Evolutionary conservation across 352 stramenopile species (phyloP).

Genomic region (Globisporangium alternatum): DNA sequence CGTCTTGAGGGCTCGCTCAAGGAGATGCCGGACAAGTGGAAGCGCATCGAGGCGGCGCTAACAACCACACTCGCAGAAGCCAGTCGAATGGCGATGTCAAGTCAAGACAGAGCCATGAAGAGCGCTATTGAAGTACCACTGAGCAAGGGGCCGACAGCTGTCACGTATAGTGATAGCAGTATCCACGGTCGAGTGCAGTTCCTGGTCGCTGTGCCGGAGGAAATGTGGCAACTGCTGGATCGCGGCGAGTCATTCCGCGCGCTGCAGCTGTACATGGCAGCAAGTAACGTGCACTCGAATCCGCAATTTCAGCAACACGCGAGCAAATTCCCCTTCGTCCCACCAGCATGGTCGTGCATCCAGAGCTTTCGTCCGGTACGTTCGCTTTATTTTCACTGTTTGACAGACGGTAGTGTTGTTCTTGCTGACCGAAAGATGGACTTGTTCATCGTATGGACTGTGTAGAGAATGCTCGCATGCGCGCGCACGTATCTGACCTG

Average conservation of each 20-base stretch:
- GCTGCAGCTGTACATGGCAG: constrained; percentile 43
- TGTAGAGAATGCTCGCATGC: constrained; percentile 44
- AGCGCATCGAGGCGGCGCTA: constrained; percentile 50
- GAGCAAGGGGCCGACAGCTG: neutral
- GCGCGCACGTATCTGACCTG: constrained; percentile 50
- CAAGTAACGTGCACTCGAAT: constrained; percentile 28
- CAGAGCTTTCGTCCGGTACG: constrained; percentile 57
- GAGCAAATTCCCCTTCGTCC: constrained; percentile 56
- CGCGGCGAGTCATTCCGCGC: constrained; percentile 52
- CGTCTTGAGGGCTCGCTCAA: constrained; percentile 77
- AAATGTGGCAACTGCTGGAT: constrained; percentile 72
- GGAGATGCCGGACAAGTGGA: constrained; percentile 85
- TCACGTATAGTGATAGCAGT: neutral
- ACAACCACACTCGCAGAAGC: constrained; percentile 25
- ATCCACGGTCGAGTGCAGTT: constrained; percentile 42
- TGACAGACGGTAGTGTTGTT: neutral
- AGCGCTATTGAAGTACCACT: neutral
- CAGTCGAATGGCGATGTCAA: constrained; percentile 21
- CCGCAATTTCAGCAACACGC: constrained; percentile 18
- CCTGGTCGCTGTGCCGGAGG: constrained; percentile 54
- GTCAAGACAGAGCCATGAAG: neutral
- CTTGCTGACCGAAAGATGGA: neutral
- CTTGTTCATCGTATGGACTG: neutral
- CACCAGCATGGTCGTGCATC: constrained; percentile 61
- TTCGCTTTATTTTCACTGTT: neutral